Base-by-base conservation (phyloP, 176 grass and related monocot genomes). In the Alopecurus myosuroides region DNA sequence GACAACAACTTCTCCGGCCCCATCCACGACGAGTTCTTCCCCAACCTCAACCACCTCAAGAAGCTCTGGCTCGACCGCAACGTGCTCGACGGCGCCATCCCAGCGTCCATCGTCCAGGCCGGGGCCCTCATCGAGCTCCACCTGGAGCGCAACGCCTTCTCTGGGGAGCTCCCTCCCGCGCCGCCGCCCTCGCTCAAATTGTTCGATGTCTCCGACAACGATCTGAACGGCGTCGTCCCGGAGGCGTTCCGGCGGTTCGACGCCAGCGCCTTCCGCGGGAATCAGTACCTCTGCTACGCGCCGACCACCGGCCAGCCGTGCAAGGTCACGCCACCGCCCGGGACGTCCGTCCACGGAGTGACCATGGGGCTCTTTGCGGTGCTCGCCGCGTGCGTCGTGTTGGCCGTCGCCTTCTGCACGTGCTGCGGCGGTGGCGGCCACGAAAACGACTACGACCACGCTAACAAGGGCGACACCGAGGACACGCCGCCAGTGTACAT, bases 61-160 rank as follows among this genome's bases (percentile, higher is more conserved):
- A 97, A 97, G 86, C 95, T 97, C 77, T 94, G 92, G 92, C 88
- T 97, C 34, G 64, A 94, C 33, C 55, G 82, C 49, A 97, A 97
- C 79, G 45, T 66, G 1, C 91, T 97, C 33, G 74, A 63, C 20
- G 92, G 95, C 26, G 9, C 86, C 17, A 86, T 94, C 48, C 90
- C 90, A 18, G 67, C 89, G 3, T 88, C 92, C 53, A 64, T 97
- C 25, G 1, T 60, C 0, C 71, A 85, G 78, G 88, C 86, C 81
- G 86, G 84, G 9, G 85, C 62, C 4, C 86, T 97, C 60, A 82
- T 92, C 40, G 92, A 97, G 83, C 80, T 97, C 40, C 92, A 84
- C 83, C 85, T 97, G 28, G 84, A 91, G 34, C 62, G 80, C 36
- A 98, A 98, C 51, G 56, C 28, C 64, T 90, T 98, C 82, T 78